Evolutionary conservation across 2,329 filamentous ascomycete species (phyloP).

Genomic region (Bisporella sp.): DNA sequence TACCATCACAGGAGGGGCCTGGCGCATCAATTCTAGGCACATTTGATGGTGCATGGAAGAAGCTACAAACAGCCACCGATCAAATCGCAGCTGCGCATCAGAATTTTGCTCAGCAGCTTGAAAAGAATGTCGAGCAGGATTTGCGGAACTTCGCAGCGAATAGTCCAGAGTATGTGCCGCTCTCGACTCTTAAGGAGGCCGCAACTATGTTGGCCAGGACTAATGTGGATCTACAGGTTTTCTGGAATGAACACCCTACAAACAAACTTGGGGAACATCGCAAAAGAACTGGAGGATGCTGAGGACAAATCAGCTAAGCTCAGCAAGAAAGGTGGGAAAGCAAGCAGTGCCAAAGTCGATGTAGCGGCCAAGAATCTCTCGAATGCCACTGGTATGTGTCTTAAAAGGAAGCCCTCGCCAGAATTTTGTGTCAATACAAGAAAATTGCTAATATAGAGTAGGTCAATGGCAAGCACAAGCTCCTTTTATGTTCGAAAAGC

Average conservation of each 20-base stretch:
- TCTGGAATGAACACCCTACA: slow-evolving; percentile 75
- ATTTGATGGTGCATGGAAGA: slow-evolving; percentile 86
- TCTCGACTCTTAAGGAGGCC: not conserved
- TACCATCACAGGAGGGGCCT: slow-evolving; percentile 36
- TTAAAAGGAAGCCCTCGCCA: not conserved
- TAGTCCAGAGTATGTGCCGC: slow-evolving; percentile 55
- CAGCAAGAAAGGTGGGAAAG: slow-evolving; percentile 68
- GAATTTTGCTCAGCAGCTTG: slow-evolving; percentile 71
- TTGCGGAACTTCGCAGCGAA: slow-evolving; percentile 67
- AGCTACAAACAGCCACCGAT: slow-evolving; percentile 73
- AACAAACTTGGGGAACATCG: slow-evolving; percentile 70
- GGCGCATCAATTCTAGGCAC: slow-evolving; percentile 42
- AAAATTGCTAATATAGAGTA: not conserved
- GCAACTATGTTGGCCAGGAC: not conserved
- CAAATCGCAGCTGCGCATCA: slow-evolving; percentile 79
- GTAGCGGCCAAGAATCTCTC: slow-evolving; percentile 67
- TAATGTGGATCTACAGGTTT: slow-evolving; percentile 32
- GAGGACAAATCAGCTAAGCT: slow-evolving; percentile 84
- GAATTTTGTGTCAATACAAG: not conserved
- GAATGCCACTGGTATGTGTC: slow-evolving; percentile 44
- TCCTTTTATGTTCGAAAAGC: slow-evolving; percentile 87
- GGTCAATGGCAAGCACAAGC: slow-evolving; percentile 91
- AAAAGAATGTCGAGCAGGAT: slow-evolving; percentile 79
- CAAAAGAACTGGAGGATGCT: slow-evolving; percentile 77
- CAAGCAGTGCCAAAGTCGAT: slow-evolving; percentile 71